Percentiles rank a stretch among this genome's conserved stretches.
Conservation (phyloP, 2,329 filamentous ascomycete species). For the Pleomassaria siparia region DNA sequence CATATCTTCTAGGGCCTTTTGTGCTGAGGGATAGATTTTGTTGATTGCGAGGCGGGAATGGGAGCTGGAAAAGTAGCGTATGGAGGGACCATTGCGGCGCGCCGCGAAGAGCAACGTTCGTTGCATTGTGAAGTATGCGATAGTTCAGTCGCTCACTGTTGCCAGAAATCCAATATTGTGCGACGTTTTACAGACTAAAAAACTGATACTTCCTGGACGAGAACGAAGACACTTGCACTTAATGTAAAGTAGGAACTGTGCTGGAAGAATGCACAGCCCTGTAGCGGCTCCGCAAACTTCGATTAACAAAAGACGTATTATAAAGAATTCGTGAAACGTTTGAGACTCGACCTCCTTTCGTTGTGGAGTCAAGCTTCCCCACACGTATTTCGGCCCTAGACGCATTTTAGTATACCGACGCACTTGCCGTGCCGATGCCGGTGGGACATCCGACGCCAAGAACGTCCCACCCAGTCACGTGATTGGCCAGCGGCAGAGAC, state of each 20-base stretch:
- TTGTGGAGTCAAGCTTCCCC: conserved; percentile 19
- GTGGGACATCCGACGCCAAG: conserved; percentile 19
- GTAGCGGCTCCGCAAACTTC: conserved; percentile 17
- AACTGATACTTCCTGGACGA: background rate
- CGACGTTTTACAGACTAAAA: background rate
- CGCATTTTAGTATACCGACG: conserved; percentile 26
- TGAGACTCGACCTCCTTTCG: conserved; percentile 21
- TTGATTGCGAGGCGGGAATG: conserved; percentile 38
- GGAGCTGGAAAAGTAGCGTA: conserved; percentile 41
- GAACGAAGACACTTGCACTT: no score
- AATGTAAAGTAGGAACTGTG: conserved; percentile 6
- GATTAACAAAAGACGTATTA: conserved; percentile 11
- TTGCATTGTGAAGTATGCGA: conserved; percentile 29
- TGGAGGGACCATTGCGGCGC: conserved; percentile 31
- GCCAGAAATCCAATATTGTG: background rate
- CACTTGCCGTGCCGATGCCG: conserved; percentile 38
- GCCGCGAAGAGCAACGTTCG: conserved; percentile 37
- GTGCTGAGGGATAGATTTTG: conserved; percentile 42
- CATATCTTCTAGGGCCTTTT: conserved; percentile 43
- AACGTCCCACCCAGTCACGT: conserved; percentile 23
- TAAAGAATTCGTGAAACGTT: conserved; percentile 9
- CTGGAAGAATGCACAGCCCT: conserved; percentile 8
- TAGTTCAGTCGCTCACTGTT: background rate
- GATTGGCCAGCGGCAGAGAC: conserved; percentile 28
- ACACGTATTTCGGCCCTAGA: conserved; percentile 26